Evolutionary conservation across 768 basidiomycete genomes (phyloP).

Genomic region (Podaxis mareebaensis): DNA sequence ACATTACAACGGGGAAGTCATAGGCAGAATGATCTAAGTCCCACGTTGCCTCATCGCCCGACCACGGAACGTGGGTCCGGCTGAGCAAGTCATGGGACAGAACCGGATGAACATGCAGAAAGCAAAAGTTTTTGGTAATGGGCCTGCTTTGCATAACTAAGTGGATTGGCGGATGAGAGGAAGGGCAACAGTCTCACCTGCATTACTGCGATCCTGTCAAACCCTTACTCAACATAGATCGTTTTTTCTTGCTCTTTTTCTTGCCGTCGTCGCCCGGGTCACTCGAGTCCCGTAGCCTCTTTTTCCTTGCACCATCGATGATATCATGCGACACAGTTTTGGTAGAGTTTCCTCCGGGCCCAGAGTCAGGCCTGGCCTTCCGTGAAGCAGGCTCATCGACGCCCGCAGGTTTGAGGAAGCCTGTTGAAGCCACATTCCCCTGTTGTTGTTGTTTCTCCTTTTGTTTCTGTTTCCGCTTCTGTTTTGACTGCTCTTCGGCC

Average conservation of each 20-base stretch:
- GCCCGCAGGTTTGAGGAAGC: slow-evolving; percentile 58
- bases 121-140: no score
- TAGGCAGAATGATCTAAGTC: no score
- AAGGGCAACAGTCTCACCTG: not conserved
- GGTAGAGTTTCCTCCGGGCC: not conserved
- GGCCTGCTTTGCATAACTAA: not conserved
- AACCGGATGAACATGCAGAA: no score
- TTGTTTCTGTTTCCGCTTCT: not conserved
- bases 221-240: slow-evolving; percentile 21
- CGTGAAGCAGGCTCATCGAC: slow-evolving; percentile 46
- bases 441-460: slow-evolving; percentile 9
- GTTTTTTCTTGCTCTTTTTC: slow-evolving; percentile 38
- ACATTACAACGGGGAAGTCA: no score
- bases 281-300: slow-evolving; percentile 26
- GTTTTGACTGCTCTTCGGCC: not conserved
- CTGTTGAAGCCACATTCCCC: slow-evolving; percentile 16
- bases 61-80: no score
- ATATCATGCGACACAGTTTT: slow-evolving; percentile 16
- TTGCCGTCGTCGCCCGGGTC: slow-evolving; percentile 24
- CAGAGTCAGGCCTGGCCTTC: slow-evolving; percentile 8
- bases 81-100: no score
- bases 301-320: slow-evolving; percentile 29
- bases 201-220: not conserved
- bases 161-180: not conserved
- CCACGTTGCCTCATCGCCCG: no score